Evolutionary conservation across 192 early-diverging fungal species (phyloP).

Genomic region (Coemansia sp.): DNA sequence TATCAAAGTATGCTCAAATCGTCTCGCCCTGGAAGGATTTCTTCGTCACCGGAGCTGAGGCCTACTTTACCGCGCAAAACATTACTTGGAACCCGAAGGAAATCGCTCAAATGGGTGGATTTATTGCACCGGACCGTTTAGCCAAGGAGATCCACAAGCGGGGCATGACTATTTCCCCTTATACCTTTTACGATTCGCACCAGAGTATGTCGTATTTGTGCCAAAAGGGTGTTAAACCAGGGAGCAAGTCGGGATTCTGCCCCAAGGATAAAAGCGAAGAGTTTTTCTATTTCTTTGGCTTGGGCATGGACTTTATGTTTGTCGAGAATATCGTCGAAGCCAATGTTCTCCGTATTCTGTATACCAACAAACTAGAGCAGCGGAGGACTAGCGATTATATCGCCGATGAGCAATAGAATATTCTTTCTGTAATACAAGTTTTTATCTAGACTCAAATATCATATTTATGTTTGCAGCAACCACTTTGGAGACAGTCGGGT

Average conservation of each 20-base stretch:
- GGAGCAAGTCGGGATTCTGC: slow-evolving; percentile 11
- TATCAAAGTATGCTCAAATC: slow-evolving; percentile 30
- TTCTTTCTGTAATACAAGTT: too few relatives aligned
- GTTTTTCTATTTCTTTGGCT: slow-evolving; percentile 40
- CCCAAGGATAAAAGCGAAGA: slow-evolving; percentile 25
- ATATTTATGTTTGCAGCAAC: slow-evolving; percentile 37
- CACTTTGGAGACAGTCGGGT: slow-evolving; percentile 66
- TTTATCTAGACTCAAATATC: slow-evolving; percentile 35
- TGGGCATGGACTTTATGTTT: slow-evolving; percentile 51
- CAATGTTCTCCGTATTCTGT: slow-evolving; percentile 13
- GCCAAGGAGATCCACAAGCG: slow-evolving; percentile 27
- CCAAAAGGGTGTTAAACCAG: slow-evolving; percentile 1
- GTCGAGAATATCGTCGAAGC: slow-evolving; percentile 52
- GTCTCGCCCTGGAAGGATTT: slow-evolving; percentile 53
- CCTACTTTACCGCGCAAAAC: slow-evolving; percentile 17
- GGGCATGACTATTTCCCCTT: slow-evolving; percentile 38
- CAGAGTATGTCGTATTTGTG: slow-evolving; percentile 45
- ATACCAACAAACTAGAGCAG: slow-evolving; percentile 10
- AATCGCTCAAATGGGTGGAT: slow-evolving; percentile 39
- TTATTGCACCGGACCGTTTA: slow-evolving; percentile 23
- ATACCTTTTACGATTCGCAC: slow-evolving; percentile 54
- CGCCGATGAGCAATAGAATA: background rate
- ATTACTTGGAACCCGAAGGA: slow-evolving; percentile 38
- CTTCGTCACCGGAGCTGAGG: slow-evolving; percentile 40
- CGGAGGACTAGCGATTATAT: background rate